Percentiles rank a stretch among this genome's conserved stretches.
Conservation (phyloP, 2,329 filamentous ascomycete species). For the Ceratocystis papillata region DNA sequence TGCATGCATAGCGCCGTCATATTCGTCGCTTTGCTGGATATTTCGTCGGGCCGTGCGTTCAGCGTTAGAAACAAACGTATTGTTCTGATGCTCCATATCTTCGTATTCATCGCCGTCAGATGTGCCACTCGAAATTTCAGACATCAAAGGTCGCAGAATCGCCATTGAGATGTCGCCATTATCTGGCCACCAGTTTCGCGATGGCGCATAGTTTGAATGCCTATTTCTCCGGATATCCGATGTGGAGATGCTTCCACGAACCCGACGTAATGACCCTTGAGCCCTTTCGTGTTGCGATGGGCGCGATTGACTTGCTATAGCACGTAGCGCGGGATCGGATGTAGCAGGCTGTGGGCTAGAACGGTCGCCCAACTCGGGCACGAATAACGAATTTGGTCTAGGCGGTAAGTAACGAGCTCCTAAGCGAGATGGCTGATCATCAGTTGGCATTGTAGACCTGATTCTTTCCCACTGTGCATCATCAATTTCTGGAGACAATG, state of each 20-base stretch:
- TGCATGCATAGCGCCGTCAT: not conserved
- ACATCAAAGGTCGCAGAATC: not conserved
- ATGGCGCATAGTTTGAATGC: too few species aligned
- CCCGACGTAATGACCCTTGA: not conserved
- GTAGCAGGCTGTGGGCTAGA: not conserved
- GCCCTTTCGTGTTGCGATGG: too few species aligned
- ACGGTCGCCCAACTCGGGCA: not conserved
- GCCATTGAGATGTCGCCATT: not conserved
- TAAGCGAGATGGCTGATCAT: not conserved
- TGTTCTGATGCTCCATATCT: not conserved
- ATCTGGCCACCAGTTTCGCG: not conserved
- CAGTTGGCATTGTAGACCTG: not conserved
- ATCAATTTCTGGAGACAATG: conserved; percentile 9
- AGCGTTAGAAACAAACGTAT: too few species aligned
- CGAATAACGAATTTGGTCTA: not conserved
- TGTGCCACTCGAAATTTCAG: not conserved
- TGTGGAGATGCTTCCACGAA: not conserved
- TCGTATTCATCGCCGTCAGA: conserved; percentile 1
- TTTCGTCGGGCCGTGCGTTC: not conserved
- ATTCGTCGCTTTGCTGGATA: not conserved
- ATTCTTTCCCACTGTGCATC: conserved; percentile 1
- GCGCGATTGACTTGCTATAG: not conserved
- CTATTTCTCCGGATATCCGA: not conserved
- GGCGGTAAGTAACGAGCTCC: too few species aligned
- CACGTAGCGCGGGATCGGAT: not conserved